Evolutionary conservation across 257 asterid genomes (phyloP), one percentile per base, ranked within the genome.

Genomic region (Plectranthus barbatus): DNA sequence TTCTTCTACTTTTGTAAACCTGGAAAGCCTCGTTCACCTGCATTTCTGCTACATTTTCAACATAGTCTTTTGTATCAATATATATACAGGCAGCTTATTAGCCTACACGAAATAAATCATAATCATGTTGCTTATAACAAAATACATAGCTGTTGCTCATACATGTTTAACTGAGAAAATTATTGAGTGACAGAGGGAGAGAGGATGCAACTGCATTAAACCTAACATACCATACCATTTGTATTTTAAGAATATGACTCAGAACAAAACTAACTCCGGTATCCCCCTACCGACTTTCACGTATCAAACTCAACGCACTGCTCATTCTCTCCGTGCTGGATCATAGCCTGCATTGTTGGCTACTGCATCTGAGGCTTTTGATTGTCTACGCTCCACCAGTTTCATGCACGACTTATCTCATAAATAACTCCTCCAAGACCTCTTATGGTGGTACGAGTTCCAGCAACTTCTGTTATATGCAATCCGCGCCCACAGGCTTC

Each of bases 401-500:
- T 23, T 75, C 71, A 74, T 63, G 72, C 64, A 67, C 62, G 41
- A 4, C 83, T 70, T 48, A 86, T 72, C 74, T 89, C 96, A 51
- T 67, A 92, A n/a, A 92, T 75, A 48, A 83, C 90, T 37, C 99
- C 99, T 75, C 77, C 82, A 41, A 77, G 93, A 71, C 84, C 70
- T 77, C 79, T 74, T 56, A 89, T 77, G 3, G 70, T 65, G 23
- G 69, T 47, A 9, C 91, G 87, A 42, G 96, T 89, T 72, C 93
- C 97, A 45, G 62, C 75, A 24, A 86, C 84, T 82, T 89, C 97
- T 54, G 70, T 72, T 52, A 89, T 65, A 24, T n/a, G 58, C 69
- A 92, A 62, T 59, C 95, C 97, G 66, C 77, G 96, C 46, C 70
- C 75, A 62, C 66, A 40, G 34, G 95, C 97, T 81, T 92, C 99